These are phyloP conservation scores for Peronospora farinosa DNA, from an alignment of 352 stramenopile species.

Conservation along the genomic window DNA sequence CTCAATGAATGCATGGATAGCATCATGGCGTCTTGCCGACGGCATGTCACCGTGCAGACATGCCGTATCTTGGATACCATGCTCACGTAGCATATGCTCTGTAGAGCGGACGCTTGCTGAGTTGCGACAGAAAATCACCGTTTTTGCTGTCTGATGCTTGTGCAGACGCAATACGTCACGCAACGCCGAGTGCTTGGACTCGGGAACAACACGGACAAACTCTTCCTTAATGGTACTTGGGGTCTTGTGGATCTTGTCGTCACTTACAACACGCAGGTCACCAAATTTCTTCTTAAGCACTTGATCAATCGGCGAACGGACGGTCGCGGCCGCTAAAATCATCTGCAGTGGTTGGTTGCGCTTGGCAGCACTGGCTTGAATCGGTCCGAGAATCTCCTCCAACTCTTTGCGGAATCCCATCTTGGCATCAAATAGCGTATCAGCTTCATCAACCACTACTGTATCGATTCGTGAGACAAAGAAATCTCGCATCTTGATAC, in stretches of 20 bases:
- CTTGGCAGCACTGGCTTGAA: slow-evolving; percentile 62
- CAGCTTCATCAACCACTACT: slow-evolving; percentile 71
- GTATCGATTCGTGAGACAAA: slow-evolving; percentile 70
- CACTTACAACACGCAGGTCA: slow-evolving; percentile 52
- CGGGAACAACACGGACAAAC: slow-evolving; percentile 55
- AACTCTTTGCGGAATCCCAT: slow-evolving; percentile 76
- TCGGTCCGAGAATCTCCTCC: slow-evolving; percentile 56
- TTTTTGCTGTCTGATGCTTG: slow-evolving; percentile 38
- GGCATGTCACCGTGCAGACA: slow-evolving; percentile 82
- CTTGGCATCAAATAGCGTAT: slow-evolving; percentile 76
- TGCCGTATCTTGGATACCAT: slow-evolving; percentile 45
- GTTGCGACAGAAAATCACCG: slow-evolving; percentile 76
- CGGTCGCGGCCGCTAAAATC: slow-evolving; percentile 65
- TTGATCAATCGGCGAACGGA: slow-evolving; percentile 60
- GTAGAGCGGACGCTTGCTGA: slow-evolving; percentile 65
- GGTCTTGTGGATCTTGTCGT: slow-evolving; percentile 66
- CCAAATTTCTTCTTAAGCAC: slow-evolving; percentile 70
- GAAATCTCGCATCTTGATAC: slow-evolving; percentile 61
- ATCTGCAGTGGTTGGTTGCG: slow-evolving; percentile 50
- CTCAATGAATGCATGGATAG: slow-evolving; percentile 50
- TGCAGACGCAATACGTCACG: slow-evolving; percentile 47
- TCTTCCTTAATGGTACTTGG: slow-evolving; percentile 51
- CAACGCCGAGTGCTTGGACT: slow-evolving; percentile 65
- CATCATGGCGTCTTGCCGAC: slow-evolving; percentile 39
- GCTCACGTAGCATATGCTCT: slow-evolving; percentile 78